These are phyloP conservation scores for Hanseniaspora vineae DNA, from an alignment of 805 yeast species.

Conservation along the genomic window DNA sequence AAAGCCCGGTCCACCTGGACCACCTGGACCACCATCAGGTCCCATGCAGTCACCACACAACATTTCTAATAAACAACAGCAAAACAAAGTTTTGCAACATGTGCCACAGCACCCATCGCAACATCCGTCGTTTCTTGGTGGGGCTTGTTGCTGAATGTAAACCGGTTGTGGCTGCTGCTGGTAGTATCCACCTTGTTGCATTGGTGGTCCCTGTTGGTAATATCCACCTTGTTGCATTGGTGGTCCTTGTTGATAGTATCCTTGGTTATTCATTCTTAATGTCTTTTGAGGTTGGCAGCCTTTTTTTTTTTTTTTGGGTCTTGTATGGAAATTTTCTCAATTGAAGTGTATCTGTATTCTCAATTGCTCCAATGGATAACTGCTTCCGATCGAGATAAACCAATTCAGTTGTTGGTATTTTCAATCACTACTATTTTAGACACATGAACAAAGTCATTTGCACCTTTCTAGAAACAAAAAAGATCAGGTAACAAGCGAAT, in stretches of 20 bases:
- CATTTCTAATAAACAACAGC: constrained; percentile 22
- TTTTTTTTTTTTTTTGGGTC: background rate
- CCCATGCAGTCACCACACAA: constrained; percentile 12
- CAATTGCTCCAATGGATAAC: no score
- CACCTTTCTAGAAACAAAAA: no score
- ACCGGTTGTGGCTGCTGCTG: constrained; percentile 15
- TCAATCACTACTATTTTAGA: no score
- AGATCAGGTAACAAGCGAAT: no score
- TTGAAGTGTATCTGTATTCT: no score
- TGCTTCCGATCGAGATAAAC: no score
- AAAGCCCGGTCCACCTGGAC: no score
- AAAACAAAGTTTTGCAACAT: constrained; percentile 18
- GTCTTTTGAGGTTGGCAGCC: background rate
- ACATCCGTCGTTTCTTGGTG: no score
- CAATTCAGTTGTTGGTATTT: no score
- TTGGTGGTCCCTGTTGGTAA: constrained; percentile 10
- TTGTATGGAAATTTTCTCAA: no score
- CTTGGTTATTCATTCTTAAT: constrained; percentile 7
- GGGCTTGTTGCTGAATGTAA: constrained; percentile 7
- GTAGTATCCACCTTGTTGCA: constrained; percentile 13
- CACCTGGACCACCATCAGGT: background rate
- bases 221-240: constrained; percentile 9
- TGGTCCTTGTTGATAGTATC: constrained; percentile 14
- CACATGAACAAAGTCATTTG: no score
- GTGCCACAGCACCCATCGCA: constrained; percentile 21